A percentile compares a stretch with the other conserved stretches of the same genome.
phyloP scores from a whole-genome alignment of 306 rosid genomes.

The Prunus mongolica region DNA sequence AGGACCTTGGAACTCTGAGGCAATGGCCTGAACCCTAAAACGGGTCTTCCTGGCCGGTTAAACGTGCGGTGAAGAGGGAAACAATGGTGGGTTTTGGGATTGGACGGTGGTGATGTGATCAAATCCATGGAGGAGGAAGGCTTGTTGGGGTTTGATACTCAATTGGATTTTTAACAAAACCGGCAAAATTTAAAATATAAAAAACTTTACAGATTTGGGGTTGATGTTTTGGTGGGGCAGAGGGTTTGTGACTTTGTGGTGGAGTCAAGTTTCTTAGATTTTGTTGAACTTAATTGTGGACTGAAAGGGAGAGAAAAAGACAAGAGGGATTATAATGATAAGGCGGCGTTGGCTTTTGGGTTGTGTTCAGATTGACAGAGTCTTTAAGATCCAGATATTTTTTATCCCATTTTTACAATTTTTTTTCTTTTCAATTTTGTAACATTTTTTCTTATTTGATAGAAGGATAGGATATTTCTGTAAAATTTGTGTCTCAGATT shows the following conservation, averaged over 20 bases:
- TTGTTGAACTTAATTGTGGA: conserved; percentile 6
- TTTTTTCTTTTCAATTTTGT: background rate
- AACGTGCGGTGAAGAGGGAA: conserved; percentile 37
- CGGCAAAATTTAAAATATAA: background rate
- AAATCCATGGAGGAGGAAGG: conserved; percentile 45
- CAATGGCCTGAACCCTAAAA: conserved; percentile 18
- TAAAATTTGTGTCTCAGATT: conserved; percentile 17
- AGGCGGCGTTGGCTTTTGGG: conserved; percentile 29
- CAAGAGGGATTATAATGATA: conserved; percentile 20
- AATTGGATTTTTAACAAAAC: background rate
- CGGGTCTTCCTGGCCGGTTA: conserved; percentile 28
- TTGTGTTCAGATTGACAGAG: conserved; percentile 11
- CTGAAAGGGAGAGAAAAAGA: conserved; percentile 13
- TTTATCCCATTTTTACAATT: conserved; percentile 11
- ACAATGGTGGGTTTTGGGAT: conserved; percentile 38
- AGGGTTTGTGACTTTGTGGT: conserved; percentile 19
- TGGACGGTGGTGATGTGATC: conserved; percentile 45
- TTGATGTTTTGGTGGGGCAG: conserved; percentile 9
- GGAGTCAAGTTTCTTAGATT: background rate
- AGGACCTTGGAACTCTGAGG: conserved; percentile 18
- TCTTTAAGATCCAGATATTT: conserved; percentile 37
- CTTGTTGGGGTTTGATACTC: background rate
- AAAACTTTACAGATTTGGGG: background rate
- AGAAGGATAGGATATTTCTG: conserved; percentile 15
- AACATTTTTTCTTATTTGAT: background rate